Evolutionary conservation across 768 basidiomycete species (phyloP).

Genomic region (Panaeolus papilionaceus): DNA sequence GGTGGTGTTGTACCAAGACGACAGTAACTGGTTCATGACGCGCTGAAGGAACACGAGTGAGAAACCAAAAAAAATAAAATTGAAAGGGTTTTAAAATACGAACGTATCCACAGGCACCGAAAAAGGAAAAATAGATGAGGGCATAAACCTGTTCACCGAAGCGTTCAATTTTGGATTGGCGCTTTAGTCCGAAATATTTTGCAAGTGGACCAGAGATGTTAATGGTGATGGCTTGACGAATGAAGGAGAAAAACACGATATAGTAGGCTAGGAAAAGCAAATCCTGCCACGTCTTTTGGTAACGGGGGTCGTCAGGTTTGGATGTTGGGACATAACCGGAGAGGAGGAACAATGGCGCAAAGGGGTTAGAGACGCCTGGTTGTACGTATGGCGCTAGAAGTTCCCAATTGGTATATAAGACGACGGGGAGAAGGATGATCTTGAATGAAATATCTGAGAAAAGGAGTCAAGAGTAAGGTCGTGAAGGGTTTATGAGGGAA

Average conservation of each 20-base stretch:
- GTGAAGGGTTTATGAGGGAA: constrained; percentile 18
- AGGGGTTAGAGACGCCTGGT: constrained; percentile 68
- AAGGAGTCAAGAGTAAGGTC: constrained; percentile 1
- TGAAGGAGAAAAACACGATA: constrained; percentile 87
- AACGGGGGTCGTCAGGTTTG: constrained; percentile 60
- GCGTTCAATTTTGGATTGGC: constrained; percentile 70
- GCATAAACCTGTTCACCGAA: constrained; percentile 96
- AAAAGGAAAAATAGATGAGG: constrained; percentile 74
- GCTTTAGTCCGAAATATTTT: constrained; percentile 71
- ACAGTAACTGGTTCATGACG: constrained; percentile 83
- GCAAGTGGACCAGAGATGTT: constrained; percentile 73
- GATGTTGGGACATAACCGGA: constrained; percentile 66
- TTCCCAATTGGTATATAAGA: constrained; percentile 73
- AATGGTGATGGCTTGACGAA: constrained; percentile 78
- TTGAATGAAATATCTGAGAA: constrained; percentile 67
- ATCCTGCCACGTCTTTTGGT: constrained; percentile 78
- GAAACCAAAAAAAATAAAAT: background rate
- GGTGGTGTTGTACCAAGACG: constrained; percentile 85
- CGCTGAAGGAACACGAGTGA: constrained; percentile 48
- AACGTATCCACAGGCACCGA: constrained; percentile 81
- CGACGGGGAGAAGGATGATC: constrained; percentile 62
- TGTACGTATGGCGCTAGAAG: constrained; percentile 51
- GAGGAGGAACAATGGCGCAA: constrained; percentile 72
- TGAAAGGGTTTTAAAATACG: constrained; percentile 36
- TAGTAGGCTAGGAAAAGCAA: constrained; percentile 82